Base-by-base conservation (phyloP, 2,329 filamentous ascomycete species). In the Pseudogymnoascus sp. region DNA sequence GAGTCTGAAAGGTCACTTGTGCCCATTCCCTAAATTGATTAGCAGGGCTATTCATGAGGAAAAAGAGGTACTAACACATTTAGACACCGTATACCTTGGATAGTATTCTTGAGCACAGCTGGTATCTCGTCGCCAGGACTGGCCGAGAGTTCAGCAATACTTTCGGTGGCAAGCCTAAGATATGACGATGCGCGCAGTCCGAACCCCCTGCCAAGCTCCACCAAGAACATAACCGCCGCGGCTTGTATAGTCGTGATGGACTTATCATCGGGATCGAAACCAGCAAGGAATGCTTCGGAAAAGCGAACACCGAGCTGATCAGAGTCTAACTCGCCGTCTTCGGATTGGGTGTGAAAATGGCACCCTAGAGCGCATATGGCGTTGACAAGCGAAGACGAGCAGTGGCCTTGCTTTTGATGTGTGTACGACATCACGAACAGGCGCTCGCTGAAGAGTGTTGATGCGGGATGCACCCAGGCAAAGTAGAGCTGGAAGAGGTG, bases 401-500 rank as follows among this genome's bases (percentile, higher is more conserved):
- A 73, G 58, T 68, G 71, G 4, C 50, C 47, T 0, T 61, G 40
- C 7, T 63, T 65, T 31, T 67, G 60, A n/a, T 36, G 58, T 36
- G 61, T 63, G 61, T 69, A 71, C 59, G 66, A 66, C 7, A 70
- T 61, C 8, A 67, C 64, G 59, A 73, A 73, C 58, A 64, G 65
- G 11, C 66, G 66, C 57, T 72, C 70, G 36, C 65, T 67, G 62
- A 73, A 72, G 37, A 72, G 58, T 17, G 70, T 71, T 59, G 72
- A 68, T n/a, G 72, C 68, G 3, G 71, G 71, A 63, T 73, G 71
- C 5, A 73, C 63, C 71, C 71, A 73, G 11, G 69, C 65, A 62
- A 73, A 73, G 59, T 72, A 73, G 11, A 73, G 63, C 35, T 68
- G 65, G 54, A 73, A 69, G 1, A 73, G 62, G 59, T 73, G 71